Conservation (phyloP, 2,329 filamentous ascomycete genomes). For the Diaporthe citrichinensis region DNA sequence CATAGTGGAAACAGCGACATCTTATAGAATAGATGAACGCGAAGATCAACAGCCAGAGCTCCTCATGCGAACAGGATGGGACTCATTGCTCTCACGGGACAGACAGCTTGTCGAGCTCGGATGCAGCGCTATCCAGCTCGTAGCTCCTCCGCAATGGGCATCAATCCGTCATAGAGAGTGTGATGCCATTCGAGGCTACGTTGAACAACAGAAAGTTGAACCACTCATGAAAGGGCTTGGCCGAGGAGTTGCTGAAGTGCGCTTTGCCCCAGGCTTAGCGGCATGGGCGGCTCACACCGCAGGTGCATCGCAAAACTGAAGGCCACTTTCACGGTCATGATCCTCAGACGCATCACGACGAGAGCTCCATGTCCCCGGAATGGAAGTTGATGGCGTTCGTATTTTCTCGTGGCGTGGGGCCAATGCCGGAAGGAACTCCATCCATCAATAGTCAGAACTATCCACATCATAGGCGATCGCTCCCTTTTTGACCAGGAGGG, state of each 20-base stretch:
- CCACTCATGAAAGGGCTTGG: too few species aligned
- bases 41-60: not conserved
- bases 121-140: not conserved
- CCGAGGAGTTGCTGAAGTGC: not conserved
- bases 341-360: not conserved
- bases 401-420: conserved; percentile 3
- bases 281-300: not conserved
- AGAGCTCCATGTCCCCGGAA: not conserved
- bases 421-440: conserved; percentile 5
- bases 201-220: not conserved
- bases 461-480: not conserved
- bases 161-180: not conserved
- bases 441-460: conserved; percentile 25
- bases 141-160: not conserved
- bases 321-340: not conserved
- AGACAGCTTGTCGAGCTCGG: not conserved
- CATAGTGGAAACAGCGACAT: not conserved
- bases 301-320: not conserved
- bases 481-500: not conserved
- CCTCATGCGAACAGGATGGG: not conserved
- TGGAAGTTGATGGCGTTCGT: not conserved
- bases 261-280: not conserved
- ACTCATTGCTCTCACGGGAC: too few species aligned
- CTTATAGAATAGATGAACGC: not conserved
- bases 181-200: not conserved